Evolutionary conservation across 1,284 basidiomycete genomes (phyloP).

Genomic region (Boletus smithii): DNA sequence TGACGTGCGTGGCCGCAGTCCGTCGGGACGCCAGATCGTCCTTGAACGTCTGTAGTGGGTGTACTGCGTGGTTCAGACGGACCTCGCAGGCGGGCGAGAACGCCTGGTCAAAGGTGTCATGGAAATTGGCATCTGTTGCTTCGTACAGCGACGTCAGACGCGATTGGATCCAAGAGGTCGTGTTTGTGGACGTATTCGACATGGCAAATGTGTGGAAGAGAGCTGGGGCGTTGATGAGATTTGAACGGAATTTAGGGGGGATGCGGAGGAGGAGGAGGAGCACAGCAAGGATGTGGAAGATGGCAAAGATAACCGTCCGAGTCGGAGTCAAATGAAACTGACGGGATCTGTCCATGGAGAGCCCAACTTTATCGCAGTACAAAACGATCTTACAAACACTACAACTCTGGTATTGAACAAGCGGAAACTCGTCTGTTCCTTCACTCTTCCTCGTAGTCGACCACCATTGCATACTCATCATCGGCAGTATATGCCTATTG

Average conservation of each 20-base stretch:
- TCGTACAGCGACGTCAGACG: slow-evolving; percentile 31
- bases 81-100: slow-evolving; percentile 38
- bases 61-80: slow-evolving; percentile 31
- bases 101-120: slow-evolving; percentile 25
- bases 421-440: too few species aligned
- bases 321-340: neutral
- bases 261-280: neutral
- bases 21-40: slow-evolving; percentile 23
- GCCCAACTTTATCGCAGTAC: too few species aligned
- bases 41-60: slow-evolving; percentile 33
- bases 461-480: too few species aligned
- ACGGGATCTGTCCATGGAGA: neutral
- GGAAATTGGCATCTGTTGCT: slow-evolving; percentile 16
- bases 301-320: neutral
- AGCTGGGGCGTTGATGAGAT: too few species aligned
- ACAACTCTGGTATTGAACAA: too few species aligned
- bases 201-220: neutral
- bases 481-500: neutral
- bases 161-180: slow-evolving; percentile 31
- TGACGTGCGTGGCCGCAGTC: slow-evolving; percentile 17
- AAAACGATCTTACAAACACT: too few species aligned
- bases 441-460: too few species aligned
- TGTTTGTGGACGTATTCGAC: slow-evolving; percentile 1
- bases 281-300: slow-evolving; percentile 7
- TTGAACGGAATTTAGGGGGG: neutral